Evolutionary conservation across 83 land plant species (phyloP).

Genomic region (Picea abies): DNA sequence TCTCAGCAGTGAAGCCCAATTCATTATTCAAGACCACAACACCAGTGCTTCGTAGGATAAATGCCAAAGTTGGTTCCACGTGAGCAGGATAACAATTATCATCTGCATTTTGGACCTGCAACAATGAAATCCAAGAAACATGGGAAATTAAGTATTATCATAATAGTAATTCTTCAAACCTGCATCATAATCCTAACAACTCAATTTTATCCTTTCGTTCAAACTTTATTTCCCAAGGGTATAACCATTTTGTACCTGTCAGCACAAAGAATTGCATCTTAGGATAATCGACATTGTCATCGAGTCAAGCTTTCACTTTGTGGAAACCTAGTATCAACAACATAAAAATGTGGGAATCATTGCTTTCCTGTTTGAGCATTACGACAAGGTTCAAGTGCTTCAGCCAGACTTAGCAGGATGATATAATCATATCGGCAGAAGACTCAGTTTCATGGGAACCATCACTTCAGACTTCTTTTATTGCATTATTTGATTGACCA

Average conservation of each 20-base stretch:
- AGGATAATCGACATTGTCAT: too few species aligned
- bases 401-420: too few species aligned
- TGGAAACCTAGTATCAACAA: too few species aligned
- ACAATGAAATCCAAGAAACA: constrained; percentile 7
- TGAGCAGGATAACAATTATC: constrained; percentile 74
- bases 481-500: too few species aligned
- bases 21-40: constrained; percentile 91
- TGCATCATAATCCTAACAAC: background rate
- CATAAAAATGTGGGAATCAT: too few species aligned
- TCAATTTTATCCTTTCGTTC: background rate
- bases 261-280: too few species aligned
- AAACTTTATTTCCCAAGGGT: background rate
- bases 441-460: too few species aligned
- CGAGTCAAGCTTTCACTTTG: too few species aligned
- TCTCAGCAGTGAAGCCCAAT: constrained; percentile 74
- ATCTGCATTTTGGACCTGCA: constrained; percentile 99
- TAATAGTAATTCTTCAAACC: background rate
- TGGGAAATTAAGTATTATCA: background rate
- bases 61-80: constrained; percentile 74
- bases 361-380: too few species aligned
- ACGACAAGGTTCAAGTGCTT: too few species aligned
- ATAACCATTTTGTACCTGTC: background rate
- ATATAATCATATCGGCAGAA: too few species aligned
- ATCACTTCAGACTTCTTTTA: too few species aligned
- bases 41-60: constrained; percentile 62